A percentile compares a stretch with the other conserved stretches of the same genome.
Evolutionary conservation across 23 red algal genomes (phyloP).

Genomic region (Pyropia haitanensis): DNA sequence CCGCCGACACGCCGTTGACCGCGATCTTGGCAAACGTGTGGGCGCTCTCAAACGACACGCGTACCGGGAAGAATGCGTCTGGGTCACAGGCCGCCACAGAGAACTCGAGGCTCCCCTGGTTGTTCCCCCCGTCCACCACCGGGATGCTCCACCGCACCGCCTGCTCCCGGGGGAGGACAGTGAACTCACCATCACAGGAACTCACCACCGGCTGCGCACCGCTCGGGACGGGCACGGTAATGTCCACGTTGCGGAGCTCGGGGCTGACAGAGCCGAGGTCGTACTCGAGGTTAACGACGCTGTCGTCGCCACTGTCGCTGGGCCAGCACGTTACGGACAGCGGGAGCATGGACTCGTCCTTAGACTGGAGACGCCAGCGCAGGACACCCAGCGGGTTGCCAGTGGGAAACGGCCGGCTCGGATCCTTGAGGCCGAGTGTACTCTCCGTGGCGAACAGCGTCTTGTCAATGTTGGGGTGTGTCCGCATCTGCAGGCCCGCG

Average conservation of each 20-base stretch:
- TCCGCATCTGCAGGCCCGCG: constrained; percentile 63
- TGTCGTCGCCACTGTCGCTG: constrained; percentile 61
- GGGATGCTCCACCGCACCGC: constrained; percentile 67
- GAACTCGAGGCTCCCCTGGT: constrained; percentile 77
- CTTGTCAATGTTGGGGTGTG: constrained; percentile 90
- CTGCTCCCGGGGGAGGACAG: constrained; percentile 53
- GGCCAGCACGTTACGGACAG: constrained; percentile 96
- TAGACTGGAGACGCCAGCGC: constrained; percentile 73
- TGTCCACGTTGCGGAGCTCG: constrained; percentile 66
- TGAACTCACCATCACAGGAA: constrained; percentile 77
- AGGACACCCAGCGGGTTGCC: constrained; percentile 82
- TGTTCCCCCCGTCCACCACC: constrained; percentile 64
- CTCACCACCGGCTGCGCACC: constrained; percentile 54
- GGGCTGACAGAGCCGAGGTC: constrained; percentile 36
- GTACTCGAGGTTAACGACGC: constrained; percentile 89
- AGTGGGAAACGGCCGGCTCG: constrained; percentile 66
- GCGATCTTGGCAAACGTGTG: constrained; percentile 57
- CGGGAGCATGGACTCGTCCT: constrained; percentile 78
- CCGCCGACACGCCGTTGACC: constrained; percentile 17
- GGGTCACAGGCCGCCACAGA: constrained; percentile 38
- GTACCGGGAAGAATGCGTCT: constrained; percentile 80
- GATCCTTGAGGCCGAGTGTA: constrained; percentile 66
- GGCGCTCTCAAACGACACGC: constrained; percentile 70
- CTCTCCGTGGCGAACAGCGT: constrained; percentile 53
- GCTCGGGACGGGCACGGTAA: constrained; percentile 64